phyloP scores from a whole-genome alignment of 805 yeast species.

The Kluyveromyces dobzhanskii region DNA sequence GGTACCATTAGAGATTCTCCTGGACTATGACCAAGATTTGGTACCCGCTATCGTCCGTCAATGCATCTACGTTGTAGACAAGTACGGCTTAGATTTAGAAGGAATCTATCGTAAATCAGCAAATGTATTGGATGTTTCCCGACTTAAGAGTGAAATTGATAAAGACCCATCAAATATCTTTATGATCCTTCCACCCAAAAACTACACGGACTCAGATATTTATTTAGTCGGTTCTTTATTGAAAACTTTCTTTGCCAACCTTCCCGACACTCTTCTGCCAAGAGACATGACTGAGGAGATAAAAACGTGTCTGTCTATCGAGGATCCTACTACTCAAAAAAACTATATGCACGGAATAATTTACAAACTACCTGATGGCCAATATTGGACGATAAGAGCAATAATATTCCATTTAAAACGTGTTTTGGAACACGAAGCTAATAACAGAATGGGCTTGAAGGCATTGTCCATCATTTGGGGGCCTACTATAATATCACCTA shows the following conservation, averaged over 20 bases:
- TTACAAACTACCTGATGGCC: slow-evolving; percentile 87
- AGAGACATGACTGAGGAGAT: slow-evolving; percentile 21
- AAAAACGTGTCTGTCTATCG: slow-evolving; percentile 56
- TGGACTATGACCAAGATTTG: slow-evolving; percentile 78
- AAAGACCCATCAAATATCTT: slow-evolving; percentile 60
- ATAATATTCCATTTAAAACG: slow-evolving; percentile 77
- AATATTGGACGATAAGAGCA: slow-evolving; percentile 83
- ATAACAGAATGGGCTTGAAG: slow-evolving; percentile 75
- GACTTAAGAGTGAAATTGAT: slow-evolving; percentile 63
- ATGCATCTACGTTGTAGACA: slow-evolving; percentile 81
- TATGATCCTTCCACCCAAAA: slow-evolving; percentile 44
- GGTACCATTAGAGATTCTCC: slow-evolving; percentile 65
- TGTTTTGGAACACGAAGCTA: slow-evolving; percentile 51
- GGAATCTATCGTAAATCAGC: slow-evolving; percentile 89
- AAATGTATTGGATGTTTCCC: slow-evolving; percentile 63
- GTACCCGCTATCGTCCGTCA: slow-evolving; percentile 87
- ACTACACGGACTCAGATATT: slow-evolving; percentile 69
- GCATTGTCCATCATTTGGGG: slow-evolving; percentile 93
- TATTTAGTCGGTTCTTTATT: slow-evolving; percentile 81
- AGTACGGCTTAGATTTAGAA: slow-evolving; percentile 74
- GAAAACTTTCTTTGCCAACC: slow-evolving; percentile 71
- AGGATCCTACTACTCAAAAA: slow-evolving; percentile 51
- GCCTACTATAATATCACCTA: slow-evolving; percentile 69
- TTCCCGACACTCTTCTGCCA: slow-evolving; percentile 53
- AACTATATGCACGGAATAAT: slow-evolving; percentile 79